These are phyloP conservation scores for Verticillium albo-atrum DNA, from an alignment of 2,329 filamentous ascomycete genomes.

Conservation along the genomic window DNA sequence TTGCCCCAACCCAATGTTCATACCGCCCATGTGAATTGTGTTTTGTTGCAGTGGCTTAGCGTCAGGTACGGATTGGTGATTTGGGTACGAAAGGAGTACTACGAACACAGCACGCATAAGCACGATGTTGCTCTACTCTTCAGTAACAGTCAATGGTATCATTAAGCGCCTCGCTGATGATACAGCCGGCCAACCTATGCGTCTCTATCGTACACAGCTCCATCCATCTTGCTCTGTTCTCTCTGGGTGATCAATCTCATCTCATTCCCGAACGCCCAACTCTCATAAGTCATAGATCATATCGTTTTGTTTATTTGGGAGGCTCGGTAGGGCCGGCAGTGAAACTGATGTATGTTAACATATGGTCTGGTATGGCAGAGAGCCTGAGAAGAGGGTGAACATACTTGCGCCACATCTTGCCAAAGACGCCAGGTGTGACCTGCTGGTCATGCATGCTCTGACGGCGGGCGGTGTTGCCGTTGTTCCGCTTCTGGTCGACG, in stretches of 20 bases:
- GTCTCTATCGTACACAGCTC: background rate
- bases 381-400: slow-evolving; percentile 13
- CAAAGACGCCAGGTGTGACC: slow-evolving; percentile 43
- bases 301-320: slow-evolving; percentile 16
- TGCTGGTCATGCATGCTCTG: slow-evolving; percentile 52
- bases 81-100: too few relatives aligned
- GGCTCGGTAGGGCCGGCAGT: slow-evolving; percentile 22
- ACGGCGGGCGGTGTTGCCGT: slow-evolving; percentile 42
- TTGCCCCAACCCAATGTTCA: slow-evolving; percentile 16
- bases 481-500: slow-evolving; percentile 43
- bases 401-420: slow-evolving; percentile 54
- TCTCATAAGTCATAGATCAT: background rate
- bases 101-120: too few relatives aligned
- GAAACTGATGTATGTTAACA: slow-evolving; percentile 19
- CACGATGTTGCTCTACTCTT: too few relatives aligned
- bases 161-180: background rate
- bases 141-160: too few relatives aligned
- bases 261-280: background rate
- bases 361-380: background rate
- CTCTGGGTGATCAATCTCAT: slow-evolving; percentile 2
- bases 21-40: too few relatives aligned
- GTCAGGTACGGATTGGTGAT: too few relatives aligned
- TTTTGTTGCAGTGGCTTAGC: too few relatives aligned
- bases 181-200: background rate
- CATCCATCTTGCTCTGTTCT: background rate